Conservation (phyloP, 805 yeast species). For the Hanseniaspora clermontiae region DNA sequence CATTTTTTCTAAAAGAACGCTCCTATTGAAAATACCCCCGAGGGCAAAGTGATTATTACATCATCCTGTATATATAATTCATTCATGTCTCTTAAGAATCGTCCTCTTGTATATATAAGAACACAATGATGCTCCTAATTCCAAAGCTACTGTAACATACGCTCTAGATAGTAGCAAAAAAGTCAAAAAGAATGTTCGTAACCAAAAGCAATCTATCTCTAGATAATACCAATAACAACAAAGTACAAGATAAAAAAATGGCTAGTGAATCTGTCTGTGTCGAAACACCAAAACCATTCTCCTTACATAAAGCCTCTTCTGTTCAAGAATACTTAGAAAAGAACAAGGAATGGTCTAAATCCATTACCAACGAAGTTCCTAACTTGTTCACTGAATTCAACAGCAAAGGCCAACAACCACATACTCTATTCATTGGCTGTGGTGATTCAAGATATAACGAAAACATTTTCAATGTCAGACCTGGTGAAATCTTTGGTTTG, state of each 20-base stretch:
- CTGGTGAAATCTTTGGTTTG: constrained; percentile 84
- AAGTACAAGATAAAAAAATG: neutral
- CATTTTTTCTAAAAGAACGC: too few species aligned
- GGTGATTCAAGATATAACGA: constrained; percentile 87
- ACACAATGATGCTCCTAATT: neutral
- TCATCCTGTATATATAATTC: neutral
- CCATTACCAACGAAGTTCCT: constrained; percentile 40
- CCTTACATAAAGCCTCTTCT: constrained; percentile 23
- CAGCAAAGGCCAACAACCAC: constrained; percentile 80
- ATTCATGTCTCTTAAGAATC: too few species aligned
- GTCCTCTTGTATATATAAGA: neutral
- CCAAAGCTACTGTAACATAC: too few species aligned
- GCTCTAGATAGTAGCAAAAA: too few species aligned
- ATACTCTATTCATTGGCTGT: constrained; percentile 88
- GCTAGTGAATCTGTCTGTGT: constrained; percentile 4
- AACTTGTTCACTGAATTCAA: constrained; percentile 44
- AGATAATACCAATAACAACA: neutral
- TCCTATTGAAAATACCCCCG: too few species aligned
- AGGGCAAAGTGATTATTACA: neutral
- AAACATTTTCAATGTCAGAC: constrained; percentile 56
- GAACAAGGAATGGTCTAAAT: constrained; percentile 35
- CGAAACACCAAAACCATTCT: constrained; percentile 16
- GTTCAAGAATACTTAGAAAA: constrained; percentile 30
- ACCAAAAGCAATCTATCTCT: neutral
- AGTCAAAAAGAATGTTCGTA: neutral